Conservation (phyloP, 1,284 basidiomycete species). For the Cryptococcus sp. region DNA sequence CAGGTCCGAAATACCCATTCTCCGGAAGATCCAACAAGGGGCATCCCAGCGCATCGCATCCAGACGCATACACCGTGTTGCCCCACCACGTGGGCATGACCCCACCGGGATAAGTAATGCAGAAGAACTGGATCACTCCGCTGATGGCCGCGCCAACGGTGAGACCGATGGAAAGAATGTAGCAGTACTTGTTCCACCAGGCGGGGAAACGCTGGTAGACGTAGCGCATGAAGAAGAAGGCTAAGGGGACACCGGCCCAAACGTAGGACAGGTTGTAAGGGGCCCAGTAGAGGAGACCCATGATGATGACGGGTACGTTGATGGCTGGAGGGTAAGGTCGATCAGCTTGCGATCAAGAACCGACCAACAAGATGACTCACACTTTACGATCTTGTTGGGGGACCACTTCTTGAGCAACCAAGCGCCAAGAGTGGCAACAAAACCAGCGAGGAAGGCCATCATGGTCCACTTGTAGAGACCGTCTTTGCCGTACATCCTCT, state of each 20-base stretch:
- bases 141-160: slow-evolving; percentile 15
- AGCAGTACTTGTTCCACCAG: slow-evolving; percentile 23
- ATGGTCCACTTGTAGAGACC: slow-evolving; percentile 20
- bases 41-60: slow-evolving; percentile 19
- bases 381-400: slow-evolving; percentile 15
- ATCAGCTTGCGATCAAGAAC: neutral
- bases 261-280: slow-evolving; percentile 22
- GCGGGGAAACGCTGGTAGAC: slow-evolving; percentile 12
- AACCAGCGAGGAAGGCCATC: slow-evolving; percentile 19
- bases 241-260: slow-evolving; percentile 17
- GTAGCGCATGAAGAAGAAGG: slow-evolving; percentile 23
- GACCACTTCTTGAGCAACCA: slow-evolving; percentile 16
- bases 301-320: slow-evolving; percentile 18
- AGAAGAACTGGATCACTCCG: slow-evolving; percentile 19
- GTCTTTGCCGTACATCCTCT: slow-evolving; percentile 18
- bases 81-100: slow-evolving; percentile 18
- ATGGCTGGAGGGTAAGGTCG: slow-evolving; percentile 3
- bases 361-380: neutral
- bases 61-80: slow-evolving; percentile 7
- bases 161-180: slow-evolving; percentile 18
- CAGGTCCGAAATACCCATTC: slow-evolving; percentile 21
- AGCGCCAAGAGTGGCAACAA: slow-evolving; percentile 6
- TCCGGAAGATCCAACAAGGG: slow-evolving; percentile 14
- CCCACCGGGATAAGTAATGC: slow-evolving; percentile 16
- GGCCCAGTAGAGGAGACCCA: slow-evolving; percentile 14